These are phyloP conservation scores for Purshia tridentata DNA, from an alignment of 306 rosid genomes.

Conservation along the genomic window DNA sequence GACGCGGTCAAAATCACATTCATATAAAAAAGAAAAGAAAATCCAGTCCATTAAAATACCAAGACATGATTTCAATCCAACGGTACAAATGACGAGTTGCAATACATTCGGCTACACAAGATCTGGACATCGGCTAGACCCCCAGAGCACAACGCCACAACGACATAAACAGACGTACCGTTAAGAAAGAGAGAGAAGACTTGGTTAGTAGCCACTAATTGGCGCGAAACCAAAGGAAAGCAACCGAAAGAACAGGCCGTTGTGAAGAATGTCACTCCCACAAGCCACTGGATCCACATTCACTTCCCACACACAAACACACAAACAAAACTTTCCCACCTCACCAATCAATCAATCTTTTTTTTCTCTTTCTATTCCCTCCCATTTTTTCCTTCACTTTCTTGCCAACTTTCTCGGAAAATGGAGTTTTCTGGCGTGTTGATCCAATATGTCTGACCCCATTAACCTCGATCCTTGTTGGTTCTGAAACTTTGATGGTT, in stretches of 20 bases:
- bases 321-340: conserved; percentile 25
- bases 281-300: conserved; percentile 47
- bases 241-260: conserved; percentile 67
- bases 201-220: conserved; percentile 58
- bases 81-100: background rate
- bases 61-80: background rate
- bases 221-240: conserved; percentile 77
- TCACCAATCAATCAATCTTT: conserved; percentile 18
- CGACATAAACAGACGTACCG: background rate
- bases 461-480: conserved; percentile 15
- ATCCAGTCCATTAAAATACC: background rate
- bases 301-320: conserved; percentile 42
- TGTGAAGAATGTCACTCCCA: conserved; percentile 63
- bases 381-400: conserved; percentile 14
- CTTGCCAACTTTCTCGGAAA: conserved; percentile 10
- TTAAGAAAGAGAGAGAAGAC: conserved; percentile 35
- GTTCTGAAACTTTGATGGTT: conserved; percentile 19
- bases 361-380: conserved; percentile 6
- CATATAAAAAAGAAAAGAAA: background rate
- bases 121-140: background rate
- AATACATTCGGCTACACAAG: background rate
- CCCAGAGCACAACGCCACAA: background rate
- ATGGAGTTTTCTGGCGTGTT: conserved; percentile 24
- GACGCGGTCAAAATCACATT: too few species aligned
- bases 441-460: conserved; percentile 13